These are phyloP conservation scores for Posidonia australis DNA, from an alignment of 106 monocot species.

Conservation along the genomic window DNA sequence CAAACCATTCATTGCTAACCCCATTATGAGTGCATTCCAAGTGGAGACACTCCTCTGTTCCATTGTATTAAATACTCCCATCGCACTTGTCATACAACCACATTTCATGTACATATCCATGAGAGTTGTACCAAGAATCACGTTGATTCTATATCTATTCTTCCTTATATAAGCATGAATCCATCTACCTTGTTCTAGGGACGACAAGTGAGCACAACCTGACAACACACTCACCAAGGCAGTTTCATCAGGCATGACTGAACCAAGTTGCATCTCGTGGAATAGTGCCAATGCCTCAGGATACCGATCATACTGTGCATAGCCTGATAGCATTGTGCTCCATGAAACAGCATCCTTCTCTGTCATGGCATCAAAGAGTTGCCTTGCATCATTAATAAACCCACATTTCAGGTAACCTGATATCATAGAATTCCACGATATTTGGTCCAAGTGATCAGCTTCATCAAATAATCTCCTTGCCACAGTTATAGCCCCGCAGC, in stretches of 20 bases:
- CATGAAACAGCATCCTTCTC: constrained; percentile 70
- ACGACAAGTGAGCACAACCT: constrained; percentile 52
- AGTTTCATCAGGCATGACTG: constrained; percentile 59
- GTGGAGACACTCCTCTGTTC: constrained; percentile 42
- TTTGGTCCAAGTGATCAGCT: constrained; percentile 37
- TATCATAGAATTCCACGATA: constrained; percentile 94
- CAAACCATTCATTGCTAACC: constrained; percentile 73
- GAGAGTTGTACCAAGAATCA: constrained; percentile 60
- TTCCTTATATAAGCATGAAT: constrained; percentile 60
- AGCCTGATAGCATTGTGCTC: constrained; percentile 83
- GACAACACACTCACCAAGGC: constrained; percentile 71
- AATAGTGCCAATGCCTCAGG: constrained; percentile 54
- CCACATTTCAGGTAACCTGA: constrained; percentile 56
- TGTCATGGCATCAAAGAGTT: constrained; percentile 44
- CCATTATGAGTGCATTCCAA: constrained; percentile 83
- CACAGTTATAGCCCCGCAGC: constrained; percentile 25
- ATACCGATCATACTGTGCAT: constrained; percentile 42
- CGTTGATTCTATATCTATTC: constrained; percentile 20
- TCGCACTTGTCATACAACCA: constrained; percentile 48
- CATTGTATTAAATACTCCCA: constrained; percentile 48
- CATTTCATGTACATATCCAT: constrained; percentile 99
- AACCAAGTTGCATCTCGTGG: constrained; percentile 47
- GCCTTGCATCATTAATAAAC: constrained; percentile 32
- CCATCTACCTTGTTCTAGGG: constrained; percentile 74
- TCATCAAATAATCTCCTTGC: constrained; percentile 47